phyloP scores from a whole-genome alignment of 2,329 filamentous ascomycete genomes.

The Apiospora rasikravindrae region DNA sequence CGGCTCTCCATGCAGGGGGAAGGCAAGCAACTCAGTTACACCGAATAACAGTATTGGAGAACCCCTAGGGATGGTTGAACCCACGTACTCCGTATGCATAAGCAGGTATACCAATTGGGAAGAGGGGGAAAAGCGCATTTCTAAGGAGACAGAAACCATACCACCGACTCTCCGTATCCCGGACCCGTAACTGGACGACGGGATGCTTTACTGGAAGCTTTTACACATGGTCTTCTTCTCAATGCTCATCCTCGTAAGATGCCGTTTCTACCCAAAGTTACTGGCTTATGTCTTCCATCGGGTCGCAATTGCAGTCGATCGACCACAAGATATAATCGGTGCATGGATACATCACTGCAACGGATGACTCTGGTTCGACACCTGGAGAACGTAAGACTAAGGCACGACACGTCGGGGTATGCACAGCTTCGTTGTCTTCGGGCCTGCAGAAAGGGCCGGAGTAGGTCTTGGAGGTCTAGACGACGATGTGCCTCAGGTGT shows the following conservation, averaged over 20 bases:
- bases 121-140: too few species aligned
- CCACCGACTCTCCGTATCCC: not conserved
- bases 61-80: too few species aligned
- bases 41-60: too few species aligned
- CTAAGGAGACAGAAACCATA: not conserved
- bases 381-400: not conserved
- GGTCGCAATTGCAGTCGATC: not conserved
- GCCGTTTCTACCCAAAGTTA: not conserved
- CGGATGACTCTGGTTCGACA: not conserved
- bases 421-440: not conserved
- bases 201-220: not conserved
- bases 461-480: not conserved
- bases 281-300: not conserved
- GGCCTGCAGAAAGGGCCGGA: not conserved
- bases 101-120: too few species aligned
- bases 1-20: not conserved
- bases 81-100: too few species aligned
- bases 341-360: not conserved
- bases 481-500: not conserved
- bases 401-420: not conserved
- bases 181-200: not conserved
- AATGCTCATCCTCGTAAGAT: not conserved
- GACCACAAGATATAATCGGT: not conserved
- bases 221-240: not conserved
- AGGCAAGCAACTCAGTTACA: too few species aligned